Base-by-base conservation (phyloP, 2,329 filamentous ascomycete species). In the Colletotrichum simmondsii region DNA sequence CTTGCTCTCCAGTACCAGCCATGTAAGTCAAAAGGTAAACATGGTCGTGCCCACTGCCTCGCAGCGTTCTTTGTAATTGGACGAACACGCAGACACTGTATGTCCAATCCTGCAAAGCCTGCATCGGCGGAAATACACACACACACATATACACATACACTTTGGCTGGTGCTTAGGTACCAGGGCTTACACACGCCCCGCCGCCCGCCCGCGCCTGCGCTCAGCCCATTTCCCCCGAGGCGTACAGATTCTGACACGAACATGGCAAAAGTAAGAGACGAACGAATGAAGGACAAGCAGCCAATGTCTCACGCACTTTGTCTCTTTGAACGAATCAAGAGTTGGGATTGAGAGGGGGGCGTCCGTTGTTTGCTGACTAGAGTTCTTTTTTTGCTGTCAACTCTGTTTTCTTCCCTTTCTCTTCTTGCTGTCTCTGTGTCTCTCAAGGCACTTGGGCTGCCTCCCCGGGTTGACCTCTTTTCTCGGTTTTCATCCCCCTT, bases 201-300 rank as follows among this genome's bases (percentile, higher is more conserved):
- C 24, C 37, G 16, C 24, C 54, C 54, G 60, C 70, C 28, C 46
- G 30, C 30, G 28, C 16, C n/a, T 16, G 26, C 66, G 71, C 66
- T 65, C 66, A 72, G 60, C 32, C 60, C 60, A 61, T 65, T 65
- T 65, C 66, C 71, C 71, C 70, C 71, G 71, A 71, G 66, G 56
- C 66, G 71, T 72, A 72, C 71, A 72, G 57, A 52, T 70, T 65
- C 60, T 72, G 71, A 72, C 60, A 72, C 71, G 65, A 26, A 42
- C 6, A 42, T 26, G 60, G 2, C 24, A n/a, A 46, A 46, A 12
- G n/a, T 32, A 22, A 49, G 42, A 49, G 42, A 49, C 42, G 42
- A 49, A 49, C 16, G 3, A n/a, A 22, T 8, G 37, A 42, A 42
- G 37, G 14, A 42, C 6, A 11, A 22, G 42, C 42, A 22, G 32